Percentiles rank a stretch among this genome's conserved stretches.
Evolutionary conservation across 106 monocot genomes (phyloP).

Genomic region (Allium fistulosum): DNA sequence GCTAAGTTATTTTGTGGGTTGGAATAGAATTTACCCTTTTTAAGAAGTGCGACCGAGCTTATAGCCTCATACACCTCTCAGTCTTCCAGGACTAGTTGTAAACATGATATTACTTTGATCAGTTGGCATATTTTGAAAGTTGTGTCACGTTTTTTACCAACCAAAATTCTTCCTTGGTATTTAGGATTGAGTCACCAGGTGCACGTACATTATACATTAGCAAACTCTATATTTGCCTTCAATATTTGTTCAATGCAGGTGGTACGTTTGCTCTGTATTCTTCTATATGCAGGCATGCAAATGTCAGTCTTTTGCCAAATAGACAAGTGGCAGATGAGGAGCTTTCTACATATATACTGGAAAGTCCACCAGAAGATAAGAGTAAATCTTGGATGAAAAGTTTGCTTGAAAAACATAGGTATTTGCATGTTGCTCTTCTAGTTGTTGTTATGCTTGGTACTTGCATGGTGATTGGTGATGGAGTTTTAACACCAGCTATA

Average conservation of each 20-base stretch:
- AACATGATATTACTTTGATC: background rate
- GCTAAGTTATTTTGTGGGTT: no score
- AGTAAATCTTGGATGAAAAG: slow-evolving; percentile 20
- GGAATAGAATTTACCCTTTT: no score
- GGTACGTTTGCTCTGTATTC: slow-evolving; percentile 75
- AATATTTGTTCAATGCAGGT: slow-evolving; percentile 22
- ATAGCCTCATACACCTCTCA: no score
- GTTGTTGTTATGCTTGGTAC: slow-evolving; percentile 67
- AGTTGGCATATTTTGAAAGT: no score
- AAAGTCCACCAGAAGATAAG: slow-evolving; percentile 27
- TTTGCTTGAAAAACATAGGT: slow-evolving; percentile 61
- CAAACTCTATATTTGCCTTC: background rate
- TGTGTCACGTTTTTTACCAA: no score
- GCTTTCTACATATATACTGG: slow-evolving; percentile 61
- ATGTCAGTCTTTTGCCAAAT: slow-evolving; percentile 58
- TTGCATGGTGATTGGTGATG: slow-evolving; percentile 80
- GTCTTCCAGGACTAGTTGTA: background rate
- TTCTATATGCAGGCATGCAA: slow-evolving; percentile 57
- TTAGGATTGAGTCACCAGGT: no score
- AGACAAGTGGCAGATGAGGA: slow-evolving; percentile 60
- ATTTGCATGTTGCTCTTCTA: slow-evolving; percentile 42
- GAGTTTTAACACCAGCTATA: slow-evolving; percentile 68
- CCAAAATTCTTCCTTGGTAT: background rate
- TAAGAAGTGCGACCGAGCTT: no score
- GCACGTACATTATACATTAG: no score